Percentiles rank a stretch among this genome's conserved stretches.
Evolutionary conservation across 208 protist species (phyloP).

Genomic region (Leishmania guyanensis): DNA sequence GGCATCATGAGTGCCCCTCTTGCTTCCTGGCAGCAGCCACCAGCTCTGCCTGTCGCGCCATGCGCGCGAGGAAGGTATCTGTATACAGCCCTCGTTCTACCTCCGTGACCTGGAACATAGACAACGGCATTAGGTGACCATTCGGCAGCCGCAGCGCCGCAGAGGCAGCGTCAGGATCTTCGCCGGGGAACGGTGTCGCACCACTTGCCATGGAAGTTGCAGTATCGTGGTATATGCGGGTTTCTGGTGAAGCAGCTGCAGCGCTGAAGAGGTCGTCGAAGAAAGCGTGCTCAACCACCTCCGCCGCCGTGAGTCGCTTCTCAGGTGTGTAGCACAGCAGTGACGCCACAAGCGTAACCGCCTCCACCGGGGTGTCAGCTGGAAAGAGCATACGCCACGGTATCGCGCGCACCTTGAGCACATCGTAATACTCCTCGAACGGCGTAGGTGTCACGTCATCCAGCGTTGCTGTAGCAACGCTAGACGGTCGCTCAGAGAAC

Average conservation of each 20-base stretch:
- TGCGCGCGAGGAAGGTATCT: constrained; percentile 29
- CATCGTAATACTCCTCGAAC: constrained; percentile 89
- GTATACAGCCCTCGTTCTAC: constrained; percentile 43
- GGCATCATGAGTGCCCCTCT: constrained; percentile 1
- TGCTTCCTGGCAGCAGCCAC: constrained; percentile 14
- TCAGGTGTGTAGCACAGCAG: constrained; percentile 96
- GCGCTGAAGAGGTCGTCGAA: constrained; percentile 94
- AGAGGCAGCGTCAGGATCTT: neutral
- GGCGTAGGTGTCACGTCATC: constrained; percentile 5
- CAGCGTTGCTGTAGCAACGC: constrained; percentile 10
- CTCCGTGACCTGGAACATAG: constrained; percentile 68
- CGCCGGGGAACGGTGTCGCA: neutral
- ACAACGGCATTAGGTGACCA: constrained; percentile 52
- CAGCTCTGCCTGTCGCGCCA: constrained; percentile 31
- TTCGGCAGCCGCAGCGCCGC: constrained; percentile 43
- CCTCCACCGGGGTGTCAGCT: constrained; percentile 79
- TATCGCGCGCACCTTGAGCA: constrained; percentile 95
- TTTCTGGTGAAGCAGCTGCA: constrained; percentile 8
- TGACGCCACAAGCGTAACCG: constrained; percentile 96
- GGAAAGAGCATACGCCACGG: constrained; percentile 94
- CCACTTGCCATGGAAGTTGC: constrained; percentile 1
- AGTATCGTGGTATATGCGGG: neutral
- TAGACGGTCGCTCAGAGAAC: neutral
- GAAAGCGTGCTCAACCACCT: constrained; percentile 98
- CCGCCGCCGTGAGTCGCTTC: constrained; percentile 95